Evolutionary conservation across 208 protist species (phyloP).

Genomic region (Trypanosomatidae sp.): DNA sequence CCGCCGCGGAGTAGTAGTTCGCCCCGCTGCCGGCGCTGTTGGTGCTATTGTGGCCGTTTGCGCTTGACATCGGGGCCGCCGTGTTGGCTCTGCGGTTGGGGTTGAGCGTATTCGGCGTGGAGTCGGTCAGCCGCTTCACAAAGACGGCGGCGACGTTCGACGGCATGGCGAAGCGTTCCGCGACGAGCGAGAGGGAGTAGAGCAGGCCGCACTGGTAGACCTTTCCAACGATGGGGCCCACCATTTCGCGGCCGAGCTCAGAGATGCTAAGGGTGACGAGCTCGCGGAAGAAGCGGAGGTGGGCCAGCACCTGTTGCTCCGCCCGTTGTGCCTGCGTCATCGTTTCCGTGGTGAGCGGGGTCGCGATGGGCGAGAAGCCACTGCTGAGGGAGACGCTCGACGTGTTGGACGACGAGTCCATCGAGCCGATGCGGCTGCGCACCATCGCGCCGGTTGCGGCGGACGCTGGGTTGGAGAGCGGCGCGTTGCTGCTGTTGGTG

Average conservation of each 20-base stretch:
- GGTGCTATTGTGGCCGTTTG: conserved; percentile 27
- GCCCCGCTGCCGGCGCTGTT: conserved; percentile 2
- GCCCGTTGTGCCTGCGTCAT: conserved; percentile 11
- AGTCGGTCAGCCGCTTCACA: too few relatives aligned
- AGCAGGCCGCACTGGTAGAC: conserved; percentile 58
- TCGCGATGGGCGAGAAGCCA: conserved; percentile 4
- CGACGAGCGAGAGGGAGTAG: conserved; percentile 69
- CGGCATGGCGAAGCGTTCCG: conserved; percentile 69
- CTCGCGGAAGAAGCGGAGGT: conserved; percentile 73
- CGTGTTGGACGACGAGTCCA: conserved; percentile 15
- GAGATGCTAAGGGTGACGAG: conserved; percentile 58
- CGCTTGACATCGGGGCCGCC: conserved; percentile 16
- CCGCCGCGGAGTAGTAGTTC: conserved; percentile 50
- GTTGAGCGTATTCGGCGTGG: too few relatives aligned
- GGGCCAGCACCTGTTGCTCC: conserved; percentile 65
- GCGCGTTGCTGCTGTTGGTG: too few relatives aligned
- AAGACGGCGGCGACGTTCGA: conserved; percentile 33
- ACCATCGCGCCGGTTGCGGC: conserved; percentile 7
- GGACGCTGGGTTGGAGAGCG: too few relatives aligned
- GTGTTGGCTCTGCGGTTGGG: too few relatives aligned
- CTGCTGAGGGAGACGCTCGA: conserved; percentile 18
- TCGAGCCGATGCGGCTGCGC: conserved; percentile 12
- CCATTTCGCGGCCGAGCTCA: conserved; percentile 54
- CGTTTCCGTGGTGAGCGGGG: conserved; percentile 3
- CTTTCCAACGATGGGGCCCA: conserved; percentile 61